phyloP scores from a whole-genome alignment of 257 asterid species.

The Cruciata laevipes region DNA sequence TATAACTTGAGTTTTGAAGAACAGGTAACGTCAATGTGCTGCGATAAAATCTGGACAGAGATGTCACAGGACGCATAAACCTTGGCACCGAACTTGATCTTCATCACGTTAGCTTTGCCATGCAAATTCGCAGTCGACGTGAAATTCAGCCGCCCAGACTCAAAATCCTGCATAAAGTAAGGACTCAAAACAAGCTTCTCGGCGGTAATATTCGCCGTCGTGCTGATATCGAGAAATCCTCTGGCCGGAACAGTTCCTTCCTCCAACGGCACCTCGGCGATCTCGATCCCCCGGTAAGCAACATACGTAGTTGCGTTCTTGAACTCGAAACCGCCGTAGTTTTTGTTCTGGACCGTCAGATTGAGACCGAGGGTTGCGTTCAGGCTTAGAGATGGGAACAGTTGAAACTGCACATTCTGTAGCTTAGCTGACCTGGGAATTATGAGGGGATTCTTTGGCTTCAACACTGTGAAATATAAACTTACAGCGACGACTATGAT shows the following conservation, averaged over 20 bases:
- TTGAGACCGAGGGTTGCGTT: conserved; percentile 16
- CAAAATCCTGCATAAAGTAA: conserved; percentile 16
- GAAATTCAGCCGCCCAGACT: conserved; percentile 13
- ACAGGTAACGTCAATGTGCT: not conserved
- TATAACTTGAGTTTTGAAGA: conserved; percentile 9
- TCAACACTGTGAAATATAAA: conserved; percentile 12
- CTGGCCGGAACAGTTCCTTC: conserved; percentile 20
- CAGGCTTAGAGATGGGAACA: conserved; percentile 9
- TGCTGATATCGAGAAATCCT: conserved; percentile 15
- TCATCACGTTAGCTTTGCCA: conserved; percentile 19
- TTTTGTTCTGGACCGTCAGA: conserved; percentile 18
- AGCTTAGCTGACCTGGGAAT: conserved; percentile 12
- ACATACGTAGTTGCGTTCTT: conserved; percentile 8
- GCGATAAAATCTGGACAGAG: not conserved
- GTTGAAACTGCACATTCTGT: conserved; percentile 14
- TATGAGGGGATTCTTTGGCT: conserved; percentile 22
- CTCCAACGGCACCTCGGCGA: conserved; percentile 16
- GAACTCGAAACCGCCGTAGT: conserved; percentile 17
- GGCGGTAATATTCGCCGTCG: conserved; percentile 13
- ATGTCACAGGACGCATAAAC: conserved; percentile 17
- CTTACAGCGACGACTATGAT: conserved; percentile 11
- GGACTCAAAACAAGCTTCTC: conserved; percentile 16
- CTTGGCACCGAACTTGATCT: conserved; percentile 17
- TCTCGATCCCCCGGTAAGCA: conserved; percentile 8
- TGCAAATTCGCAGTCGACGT: conserved; percentile 17